Conservation (phyloP, 139 green algal genomes). For the Micractinium conductrix region DNA sequence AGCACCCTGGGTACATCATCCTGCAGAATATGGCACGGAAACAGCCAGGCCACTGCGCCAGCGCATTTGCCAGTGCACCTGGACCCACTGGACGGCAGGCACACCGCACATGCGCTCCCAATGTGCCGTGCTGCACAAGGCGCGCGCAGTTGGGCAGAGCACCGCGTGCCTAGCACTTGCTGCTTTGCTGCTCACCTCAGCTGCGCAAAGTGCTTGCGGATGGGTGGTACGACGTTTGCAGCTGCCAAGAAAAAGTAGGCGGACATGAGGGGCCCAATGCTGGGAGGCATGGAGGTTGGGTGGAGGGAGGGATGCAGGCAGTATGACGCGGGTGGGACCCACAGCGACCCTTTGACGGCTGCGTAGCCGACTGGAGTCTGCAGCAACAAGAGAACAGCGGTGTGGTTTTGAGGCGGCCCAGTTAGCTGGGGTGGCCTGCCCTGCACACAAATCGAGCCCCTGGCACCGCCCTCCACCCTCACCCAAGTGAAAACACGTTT, state of each 20-base stretch:
- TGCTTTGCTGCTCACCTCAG: conserved; percentile 10
- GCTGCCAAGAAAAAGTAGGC: neutral
- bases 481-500: conserved; percentile 20
- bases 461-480: neutral
- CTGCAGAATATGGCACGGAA: too few relatives aligned
- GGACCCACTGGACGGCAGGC: too few relatives aligned
- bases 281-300: neutral
- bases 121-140: too few relatives aligned
- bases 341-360: neutral
- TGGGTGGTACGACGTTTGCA: neutral
- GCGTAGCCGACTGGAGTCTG: neutral
- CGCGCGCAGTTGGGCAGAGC: too few relatives aligned
- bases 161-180: too few relatives aligned
- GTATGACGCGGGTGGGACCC: neutral
- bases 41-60: too few relatives aligned
- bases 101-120: too few relatives aligned
- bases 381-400: neutral
- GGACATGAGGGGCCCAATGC: neutral
- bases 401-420: too few relatives aligned
- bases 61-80: too few relatives aligned
- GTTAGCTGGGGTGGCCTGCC: too few relatives aligned
- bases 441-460: neutral
- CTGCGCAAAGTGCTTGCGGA: neutral
- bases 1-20: too few relatives aligned
- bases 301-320: neutral